Evolutionary conservation across 192 early-diverging fungal genomes (phyloP).

Genomic region (Backusella luteola): DNA sequence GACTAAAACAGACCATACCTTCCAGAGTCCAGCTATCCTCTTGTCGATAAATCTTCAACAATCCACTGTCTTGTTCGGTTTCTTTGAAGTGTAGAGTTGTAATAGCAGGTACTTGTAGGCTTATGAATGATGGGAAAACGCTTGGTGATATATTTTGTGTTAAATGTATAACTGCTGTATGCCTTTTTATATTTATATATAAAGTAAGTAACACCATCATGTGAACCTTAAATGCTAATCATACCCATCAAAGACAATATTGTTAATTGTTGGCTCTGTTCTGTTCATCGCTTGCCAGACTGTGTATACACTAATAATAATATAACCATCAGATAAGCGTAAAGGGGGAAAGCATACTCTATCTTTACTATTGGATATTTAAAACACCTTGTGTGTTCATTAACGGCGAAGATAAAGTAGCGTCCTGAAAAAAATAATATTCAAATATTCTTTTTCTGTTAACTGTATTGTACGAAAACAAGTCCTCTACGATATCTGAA

Average conservation of each 20-base stretch:
- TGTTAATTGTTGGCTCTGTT: constrained; percentile 32
- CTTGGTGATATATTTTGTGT: constrained; percentile 51
- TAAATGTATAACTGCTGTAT: constrained; percentile 50
- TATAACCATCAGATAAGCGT: background rate
- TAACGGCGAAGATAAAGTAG: constrained; percentile 48
- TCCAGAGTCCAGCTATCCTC: constrained; percentile 62
- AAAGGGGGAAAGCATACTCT: background rate
- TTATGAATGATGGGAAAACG: constrained; percentile 46
- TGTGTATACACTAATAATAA: constrained; percentile 30
- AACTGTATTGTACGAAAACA: constrained; percentile 49
- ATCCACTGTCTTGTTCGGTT: constrained; percentile 42
- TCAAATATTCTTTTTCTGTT: constrained; percentile 53
- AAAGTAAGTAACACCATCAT: background rate
- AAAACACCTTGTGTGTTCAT: constrained; percentile 49
- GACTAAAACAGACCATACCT: constrained; percentile 22
- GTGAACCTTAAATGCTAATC: background rate
- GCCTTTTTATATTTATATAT: constrained; percentile 16
- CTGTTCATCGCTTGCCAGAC: constrained; percentile 37
- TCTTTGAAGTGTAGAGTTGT: constrained; percentile 51
- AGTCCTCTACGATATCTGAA: constrained; percentile 40
- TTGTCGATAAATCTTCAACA: constrained; percentile 50
- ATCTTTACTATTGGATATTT: constrained; percentile 54
- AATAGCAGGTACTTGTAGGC: constrained; percentile 51
- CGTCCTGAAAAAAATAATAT: constrained; percentile 52
- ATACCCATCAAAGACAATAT: constrained; percentile 40